Conservation (phyloP, 441 rosid genomes). For the Eutrema salsugineum region DNA sequence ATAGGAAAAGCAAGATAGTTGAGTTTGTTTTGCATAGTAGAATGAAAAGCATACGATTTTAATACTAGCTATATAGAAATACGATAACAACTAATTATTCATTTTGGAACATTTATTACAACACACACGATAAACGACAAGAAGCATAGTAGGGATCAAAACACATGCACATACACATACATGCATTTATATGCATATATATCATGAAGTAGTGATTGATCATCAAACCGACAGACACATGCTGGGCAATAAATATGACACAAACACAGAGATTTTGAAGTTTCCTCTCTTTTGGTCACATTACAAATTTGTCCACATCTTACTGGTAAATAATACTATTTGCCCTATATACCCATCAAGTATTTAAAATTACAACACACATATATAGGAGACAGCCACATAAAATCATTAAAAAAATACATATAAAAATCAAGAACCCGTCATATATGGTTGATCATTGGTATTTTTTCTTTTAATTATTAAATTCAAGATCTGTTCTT, state of each 20-base stretch:
- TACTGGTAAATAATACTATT: conserved; percentile 23
- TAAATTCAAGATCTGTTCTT: conserved; percentile 58
- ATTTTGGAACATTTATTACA: not conserved
- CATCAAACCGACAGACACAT: conserved; percentile 33
- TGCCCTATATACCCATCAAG: conserved; percentile 34
- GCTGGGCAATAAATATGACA: conserved; percentile 34
- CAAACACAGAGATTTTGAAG: conserved; percentile 26
- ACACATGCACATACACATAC: conserved; percentile 17
- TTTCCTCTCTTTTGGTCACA: conserved; percentile 36
- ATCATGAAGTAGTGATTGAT: conserved; percentile 23
- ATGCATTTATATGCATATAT: not conserved
- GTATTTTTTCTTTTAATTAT: not conserved
- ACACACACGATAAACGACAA: conserved; percentile 22
- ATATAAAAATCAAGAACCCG: conserved; percentile 19
- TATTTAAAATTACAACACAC: conserved; percentile 29
- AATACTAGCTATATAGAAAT: not conserved
- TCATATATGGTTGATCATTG: conserved; percentile 22
- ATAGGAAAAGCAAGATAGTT: not conserved
- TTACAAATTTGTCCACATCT: conserved; percentile 28
- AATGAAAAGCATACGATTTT: not conserved
- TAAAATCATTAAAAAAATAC: conserved; percentile 24
- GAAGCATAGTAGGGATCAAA: conserved; percentile 32
- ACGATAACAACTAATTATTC: not conserved
- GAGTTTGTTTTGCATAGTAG: not conserved
- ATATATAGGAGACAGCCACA: conserved; percentile 23